Evolutionary conservation across 345 rosid species (phyloP), one percentile per base, ranked within the genome.

Genomic region (Aegle marmelos): DNA sequence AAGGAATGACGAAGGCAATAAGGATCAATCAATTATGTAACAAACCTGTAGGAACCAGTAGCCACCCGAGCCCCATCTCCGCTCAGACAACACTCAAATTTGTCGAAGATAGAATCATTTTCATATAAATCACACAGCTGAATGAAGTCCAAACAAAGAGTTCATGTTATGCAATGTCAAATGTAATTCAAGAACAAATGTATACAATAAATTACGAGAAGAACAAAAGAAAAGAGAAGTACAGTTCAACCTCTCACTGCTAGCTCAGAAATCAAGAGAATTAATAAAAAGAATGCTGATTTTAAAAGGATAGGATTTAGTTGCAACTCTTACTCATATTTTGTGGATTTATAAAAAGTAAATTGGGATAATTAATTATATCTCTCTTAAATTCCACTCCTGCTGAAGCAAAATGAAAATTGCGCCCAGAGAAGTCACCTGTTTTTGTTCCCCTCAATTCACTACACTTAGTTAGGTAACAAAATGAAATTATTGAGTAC

Each of bases 91-190:
- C 92, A 87, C 82, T 89, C 92, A 9, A 89, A 89, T 81, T 89
- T 89, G 81, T 89, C 92, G 64, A 89, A 89, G 85, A 89, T 87
- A 22, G 90, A 89, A 83, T 89, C 92, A 53, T 86, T 90, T 81
- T 90, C 94, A 37, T 91, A 91, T 78, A 91, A 78, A 85, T 91
- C 95, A 71, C 90, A 91, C 2, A 91, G 86, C 95, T 91, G 88
- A 70, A 34, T 82, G 78, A 69, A 70, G 79, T 54, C 68, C 73
- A 67, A 65, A 60, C 74, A 77, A 68, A 64, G 34, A 65, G 11
- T 57, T 21, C 33, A 77, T 59, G 72, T 68, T 34, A 69, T 50
- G 34, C 33, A 14, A 21, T 16, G 68, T 39, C 59, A 28, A 14
- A 21, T 16, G 68, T 39, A 66, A 28, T 72, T 24, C 8, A 41